Evolutionary conservation across 2,329 filamentous ascomycete species (phyloP).

Genomic region (Pleurostoma richardsiae): DNA sequence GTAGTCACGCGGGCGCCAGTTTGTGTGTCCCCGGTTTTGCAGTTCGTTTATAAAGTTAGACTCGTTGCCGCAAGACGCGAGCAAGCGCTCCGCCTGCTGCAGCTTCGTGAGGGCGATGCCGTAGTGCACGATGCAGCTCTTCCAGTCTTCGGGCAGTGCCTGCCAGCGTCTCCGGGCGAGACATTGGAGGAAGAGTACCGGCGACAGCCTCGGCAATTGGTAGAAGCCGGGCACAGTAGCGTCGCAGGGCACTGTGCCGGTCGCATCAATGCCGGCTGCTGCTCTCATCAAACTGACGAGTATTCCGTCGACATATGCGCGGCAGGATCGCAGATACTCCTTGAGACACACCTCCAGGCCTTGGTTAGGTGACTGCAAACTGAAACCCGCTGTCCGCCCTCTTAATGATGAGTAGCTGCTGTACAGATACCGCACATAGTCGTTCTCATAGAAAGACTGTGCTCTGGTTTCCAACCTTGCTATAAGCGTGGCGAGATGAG

Average conservation of each 20-base stretch:
- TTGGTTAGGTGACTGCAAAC: background rate
- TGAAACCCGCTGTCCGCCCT: background rate
- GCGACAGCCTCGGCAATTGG: conserved; percentile 21
- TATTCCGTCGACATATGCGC: no score
- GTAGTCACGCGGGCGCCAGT: conserved; percentile 44
- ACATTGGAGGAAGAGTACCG: conserved; percentile 26
- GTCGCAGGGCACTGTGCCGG: background rate
- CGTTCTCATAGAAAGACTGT: background rate
- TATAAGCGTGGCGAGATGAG: no score
- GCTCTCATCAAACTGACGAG: no score
- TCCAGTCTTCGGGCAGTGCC: conserved; percentile 25
- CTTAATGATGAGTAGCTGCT: background rate
- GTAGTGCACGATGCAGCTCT: conserved; percentile 27
- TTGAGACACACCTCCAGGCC: background rate
- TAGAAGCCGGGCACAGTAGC: background rate
- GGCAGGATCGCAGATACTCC: no score
- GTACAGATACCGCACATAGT: conserved; percentile 4
- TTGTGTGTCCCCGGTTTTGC: conserved; percentile 45
- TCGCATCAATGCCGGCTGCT: no score
- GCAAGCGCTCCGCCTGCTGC: conserved; percentile 36
- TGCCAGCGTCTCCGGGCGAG: conserved; percentile 21
- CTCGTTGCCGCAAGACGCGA: conserved; percentile 14
- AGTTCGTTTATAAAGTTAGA: conserved; percentile 34
- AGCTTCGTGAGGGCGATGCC: conserved; percentile 31
- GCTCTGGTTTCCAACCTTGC: conserved; percentile 1